Conservation (phyloP, 208 protist species). For the Trypanosoma brucei region DNA sequence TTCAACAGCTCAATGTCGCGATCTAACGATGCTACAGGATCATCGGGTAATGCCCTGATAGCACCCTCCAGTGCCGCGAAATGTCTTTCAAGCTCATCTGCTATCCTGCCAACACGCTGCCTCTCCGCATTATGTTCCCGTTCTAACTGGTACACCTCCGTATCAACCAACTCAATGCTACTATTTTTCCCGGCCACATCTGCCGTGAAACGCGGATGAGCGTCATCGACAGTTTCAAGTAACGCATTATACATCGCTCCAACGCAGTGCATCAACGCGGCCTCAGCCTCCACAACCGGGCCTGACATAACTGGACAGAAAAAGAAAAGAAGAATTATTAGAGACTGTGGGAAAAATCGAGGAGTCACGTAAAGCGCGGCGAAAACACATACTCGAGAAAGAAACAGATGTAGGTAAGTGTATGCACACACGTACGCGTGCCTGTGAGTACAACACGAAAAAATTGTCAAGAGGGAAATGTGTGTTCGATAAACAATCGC, state of each 20-base stretch:
- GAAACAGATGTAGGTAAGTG: no score
- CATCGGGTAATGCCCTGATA: conserved; percentile 50
- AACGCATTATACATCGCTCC: conserved; percentile 47
- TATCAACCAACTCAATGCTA: conserved; percentile 18
- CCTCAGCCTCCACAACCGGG: conserved; percentile 58
- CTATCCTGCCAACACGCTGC: conserved; percentile 37
- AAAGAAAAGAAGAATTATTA: conserved; percentile 14
- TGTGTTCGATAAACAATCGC: no score
- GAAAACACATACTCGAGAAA: not conserved
- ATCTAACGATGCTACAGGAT: conserved; percentile 54
- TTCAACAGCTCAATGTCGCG: conserved; percentile 48
- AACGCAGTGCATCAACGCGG: conserved; percentile 48
- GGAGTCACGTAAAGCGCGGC: not conserved
- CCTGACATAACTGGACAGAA: conserved; percentile 54
- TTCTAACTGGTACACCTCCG: conserved; percentile 50
- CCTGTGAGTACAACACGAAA: no score
- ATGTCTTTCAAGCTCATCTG: conserved; percentile 26
- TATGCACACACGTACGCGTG: no score
- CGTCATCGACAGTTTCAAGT: conserved; percentile 43
- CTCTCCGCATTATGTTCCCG: conserved; percentile 53
- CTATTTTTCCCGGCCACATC: conserved; percentile 7
- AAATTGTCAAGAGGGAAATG: no score
- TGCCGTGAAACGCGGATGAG: conserved; percentile 57
- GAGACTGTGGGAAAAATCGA: not conserved
- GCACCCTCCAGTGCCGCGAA: conserved; percentile 35